Conservation (phyloP, 2,329 filamentous ascomycete genomes). For the Myrmaecium sp. region DNA sequence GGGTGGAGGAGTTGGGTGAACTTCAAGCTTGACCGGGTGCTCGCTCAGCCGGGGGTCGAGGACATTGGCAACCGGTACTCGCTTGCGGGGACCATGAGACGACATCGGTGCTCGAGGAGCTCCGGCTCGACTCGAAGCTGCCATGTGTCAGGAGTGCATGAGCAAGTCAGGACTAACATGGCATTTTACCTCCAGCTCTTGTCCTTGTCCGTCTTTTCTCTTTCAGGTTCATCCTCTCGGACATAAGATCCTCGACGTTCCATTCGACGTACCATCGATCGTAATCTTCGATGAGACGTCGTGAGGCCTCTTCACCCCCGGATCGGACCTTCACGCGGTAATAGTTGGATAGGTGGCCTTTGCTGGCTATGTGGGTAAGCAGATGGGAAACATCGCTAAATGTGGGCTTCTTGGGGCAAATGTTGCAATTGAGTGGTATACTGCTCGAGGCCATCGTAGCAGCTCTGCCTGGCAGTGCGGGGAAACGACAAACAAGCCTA, state of each 20-base stretch:
- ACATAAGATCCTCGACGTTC: slow-evolving; percentile 54
- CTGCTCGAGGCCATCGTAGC: slow-evolving; percentile 20
- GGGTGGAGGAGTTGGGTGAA: slow-evolving; percentile 13
- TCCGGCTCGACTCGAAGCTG: no score
- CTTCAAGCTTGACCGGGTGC: slow-evolving; percentile 18
- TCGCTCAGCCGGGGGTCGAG: slow-evolving; percentile 22
- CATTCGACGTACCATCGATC: slow-evolving; percentile 63
- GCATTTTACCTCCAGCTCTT: slow-evolving; percentile 13
- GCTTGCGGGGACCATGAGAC: not conserved
- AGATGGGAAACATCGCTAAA: slow-evolving; percentile 89
- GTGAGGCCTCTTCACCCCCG: slow-evolving; percentile 48
- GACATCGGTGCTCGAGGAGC: no score
- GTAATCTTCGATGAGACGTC: slow-evolving; percentile 46
- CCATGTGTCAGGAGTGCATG: no score
- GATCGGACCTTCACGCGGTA: slow-evolving; percentile 66
- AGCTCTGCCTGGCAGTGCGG: slow-evolving; percentile 9
- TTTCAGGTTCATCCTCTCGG: slow-evolving; percentile 62
- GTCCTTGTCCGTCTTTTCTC: slow-evolving; percentile 43
- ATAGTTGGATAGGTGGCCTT: slow-evolving; percentile 72
- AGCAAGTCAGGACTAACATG: not conserved
- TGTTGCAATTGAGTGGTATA: slow-evolving; percentile 61
- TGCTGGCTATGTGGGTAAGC: slow-evolving; percentile 81
- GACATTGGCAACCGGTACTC: slow-evolving; percentile 8
- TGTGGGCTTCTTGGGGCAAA: slow-evolving; percentile 61
- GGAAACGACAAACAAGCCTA: slow-evolving; percentile 10